Conservation (phyloP, 179 eudicot genomes). For the Camellia oleifera region DNA sequence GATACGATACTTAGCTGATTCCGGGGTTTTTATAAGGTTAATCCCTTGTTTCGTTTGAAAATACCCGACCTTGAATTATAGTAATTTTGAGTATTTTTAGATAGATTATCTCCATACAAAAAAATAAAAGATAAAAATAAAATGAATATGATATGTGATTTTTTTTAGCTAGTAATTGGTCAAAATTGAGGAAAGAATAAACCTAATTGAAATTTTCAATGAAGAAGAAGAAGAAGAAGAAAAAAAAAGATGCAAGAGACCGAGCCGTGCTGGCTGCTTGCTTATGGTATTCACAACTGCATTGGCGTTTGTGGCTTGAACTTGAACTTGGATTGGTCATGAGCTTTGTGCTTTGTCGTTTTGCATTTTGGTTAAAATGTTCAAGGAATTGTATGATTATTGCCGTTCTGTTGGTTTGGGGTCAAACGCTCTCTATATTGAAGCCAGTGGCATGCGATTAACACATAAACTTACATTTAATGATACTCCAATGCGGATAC, state of each 20-base stretch:
- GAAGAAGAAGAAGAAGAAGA: not conserved
- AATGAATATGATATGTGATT: too few relatives aligned
- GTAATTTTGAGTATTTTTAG: too few relatives aligned
- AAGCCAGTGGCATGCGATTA: not conserved
- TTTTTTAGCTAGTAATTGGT: too few relatives aligned
- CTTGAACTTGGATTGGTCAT: too few relatives aligned
- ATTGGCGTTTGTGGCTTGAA: not conserved
- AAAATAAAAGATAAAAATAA: too few relatives aligned
- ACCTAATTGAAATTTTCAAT: too few relatives aligned
- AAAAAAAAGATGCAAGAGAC: not conserved
- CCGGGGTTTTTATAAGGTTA: not conserved
- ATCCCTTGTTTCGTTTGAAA: not conserved
- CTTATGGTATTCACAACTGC: not conserved
- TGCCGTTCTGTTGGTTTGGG: not conserved
- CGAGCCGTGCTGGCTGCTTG: not conserved
- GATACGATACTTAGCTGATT: not conserved
- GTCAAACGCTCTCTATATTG: not conserved
- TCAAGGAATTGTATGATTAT: too few relatives aligned
- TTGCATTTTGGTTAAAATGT: too few relatives aligned
- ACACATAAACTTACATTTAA: not conserved
- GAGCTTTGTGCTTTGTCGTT: too few relatives aligned
- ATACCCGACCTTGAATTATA: not conserved
- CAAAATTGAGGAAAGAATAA: too few relatives aligned
- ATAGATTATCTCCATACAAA: too few relatives aligned
- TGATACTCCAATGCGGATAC: not conserved